Base-by-base conservation (phyloP, 2,329 filamentous ascomycete genomes). In the Aspergillus piperis region DNA sequence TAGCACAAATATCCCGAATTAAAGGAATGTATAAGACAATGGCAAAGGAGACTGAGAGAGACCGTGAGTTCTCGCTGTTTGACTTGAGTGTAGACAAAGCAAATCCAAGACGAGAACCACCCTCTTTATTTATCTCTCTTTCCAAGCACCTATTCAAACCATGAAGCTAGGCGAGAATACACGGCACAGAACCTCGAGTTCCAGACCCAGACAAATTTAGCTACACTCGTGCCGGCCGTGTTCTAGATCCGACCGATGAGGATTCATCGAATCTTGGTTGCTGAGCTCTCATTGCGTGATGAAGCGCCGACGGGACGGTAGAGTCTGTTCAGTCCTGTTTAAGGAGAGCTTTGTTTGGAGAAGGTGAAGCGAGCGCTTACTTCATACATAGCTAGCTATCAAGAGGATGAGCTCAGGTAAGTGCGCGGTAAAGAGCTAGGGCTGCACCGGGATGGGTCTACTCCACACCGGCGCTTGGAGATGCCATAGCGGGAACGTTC, bases 401-500 rank as follows among this genome's bases (percentile, higher is more conserved):
- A 30, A 17, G 38, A 48, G 15, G 27, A 38, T 10, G 52, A 39
- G 32, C 23, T 47, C 48, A 50, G 52, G n/a, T 11, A 55, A 13
- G 39, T 25, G 58, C 36, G 39, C 27, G 44, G 8, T 30, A 25
- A 15, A 44, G 3, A 42, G 44, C 27, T 49, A 17, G 41, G 32
- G 39, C 21, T 38, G n/a, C 19, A n/a, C 19, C 23, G 25, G 47
- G 8, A 23, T 36, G 32, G 32, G 11, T 27, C 21, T 52, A 57
- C 57, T 63, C 71, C 68, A 70, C 70, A 54, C 25, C 56, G 67
- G 71, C 71, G 71, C 71, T 66, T 73, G 67, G 48, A 64, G 63
- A 47, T 11, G 7, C 42, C 17, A 47, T 59, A 53, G 51, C 54
- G 59, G 49, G 53, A 42, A 48, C 21, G 47, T 38, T 69, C 64